Percentiles rank a stretch among this genome's conserved stretches.
These are phyloP conservation scores for Colletotrichum somersetense DNA, from an alignment of 2,329 filamentous ascomycete species.

Conservation along the genomic window DNA sequence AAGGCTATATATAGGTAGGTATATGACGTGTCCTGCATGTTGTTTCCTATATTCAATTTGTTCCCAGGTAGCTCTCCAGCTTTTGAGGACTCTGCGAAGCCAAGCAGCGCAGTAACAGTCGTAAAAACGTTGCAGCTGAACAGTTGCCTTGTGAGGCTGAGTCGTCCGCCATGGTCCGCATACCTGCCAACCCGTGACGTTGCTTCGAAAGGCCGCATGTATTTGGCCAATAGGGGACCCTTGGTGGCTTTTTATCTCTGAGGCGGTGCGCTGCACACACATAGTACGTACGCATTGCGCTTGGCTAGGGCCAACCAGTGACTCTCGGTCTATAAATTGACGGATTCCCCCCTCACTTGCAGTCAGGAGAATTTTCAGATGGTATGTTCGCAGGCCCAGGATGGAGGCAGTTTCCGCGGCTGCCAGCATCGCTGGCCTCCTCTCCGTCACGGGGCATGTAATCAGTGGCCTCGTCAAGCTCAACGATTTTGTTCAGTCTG, in stretches of 20 bases:
- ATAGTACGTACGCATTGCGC: neutral
- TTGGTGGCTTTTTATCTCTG: neutral
- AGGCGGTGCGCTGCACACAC: neutral
- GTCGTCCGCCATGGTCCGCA: neutral
- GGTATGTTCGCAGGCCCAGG: neutral
- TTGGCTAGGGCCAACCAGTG: neutral
- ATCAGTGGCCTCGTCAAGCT: conserved; percentile 12
- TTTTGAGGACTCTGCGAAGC: neutral
- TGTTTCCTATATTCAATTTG: neutral
- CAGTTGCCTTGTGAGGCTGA: neutral
- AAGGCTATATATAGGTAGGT: neutral
- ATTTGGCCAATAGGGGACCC: neutral
- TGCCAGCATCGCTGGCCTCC: conserved; percentile 10
- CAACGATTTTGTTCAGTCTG: neutral
- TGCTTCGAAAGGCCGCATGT: neutral
- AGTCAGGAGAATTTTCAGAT: neutral
- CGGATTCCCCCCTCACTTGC: neutral
- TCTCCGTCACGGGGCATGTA: neutral
- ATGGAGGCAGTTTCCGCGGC: conserved; percentile 4
- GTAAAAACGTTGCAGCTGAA: neutral
- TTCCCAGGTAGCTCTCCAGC: neutral
- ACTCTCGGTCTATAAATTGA: too few species aligned
- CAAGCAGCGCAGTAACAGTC: neutral
- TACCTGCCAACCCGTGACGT: neutral
- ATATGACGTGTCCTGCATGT: neutral